These are phyloP conservation scores for Fusarium sublunatum DNA, from an alignment of 2,329 filamentous ascomycete genomes.

Conservation along the genomic window DNA sequence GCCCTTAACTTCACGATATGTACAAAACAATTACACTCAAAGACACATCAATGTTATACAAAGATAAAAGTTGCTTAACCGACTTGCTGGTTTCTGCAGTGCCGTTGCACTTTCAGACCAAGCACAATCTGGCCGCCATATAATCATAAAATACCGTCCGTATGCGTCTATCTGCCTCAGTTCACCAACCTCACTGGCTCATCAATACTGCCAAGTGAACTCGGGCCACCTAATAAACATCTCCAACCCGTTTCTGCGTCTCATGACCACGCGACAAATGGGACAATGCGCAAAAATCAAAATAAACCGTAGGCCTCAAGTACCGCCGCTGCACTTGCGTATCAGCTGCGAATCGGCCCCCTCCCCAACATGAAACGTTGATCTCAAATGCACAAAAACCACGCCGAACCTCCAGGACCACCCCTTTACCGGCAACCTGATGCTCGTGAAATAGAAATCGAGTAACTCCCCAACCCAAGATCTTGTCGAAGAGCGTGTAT, in stretches of 20 bases:
- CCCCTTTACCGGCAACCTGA: constrained; percentile 40
- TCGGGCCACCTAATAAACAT: constrained; percentile 10
- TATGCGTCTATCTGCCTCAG: constrained; percentile 35
- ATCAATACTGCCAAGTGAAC: constrained; percentile 7
- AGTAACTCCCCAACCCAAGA: constrained; percentile 39
- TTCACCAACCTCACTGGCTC: constrained; percentile 15
- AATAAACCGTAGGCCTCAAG: constrained; percentile 1
- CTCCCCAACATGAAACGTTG: constrained; percentile 11
- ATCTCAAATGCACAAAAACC: constrained; percentile 38
- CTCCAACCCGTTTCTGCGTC: constrained; percentile 1
- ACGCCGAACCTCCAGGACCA: constrained; percentile 37
- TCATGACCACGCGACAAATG: neutral
- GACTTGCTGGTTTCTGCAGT: constrained; percentile 3
- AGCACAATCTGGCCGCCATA: constrained; percentile 21
- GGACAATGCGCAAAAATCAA: constrained; percentile 7
- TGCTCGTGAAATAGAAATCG: constrained; percentile 41
- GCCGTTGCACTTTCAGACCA: constrained; percentile 9
- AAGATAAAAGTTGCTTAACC: constrained; percentile 3
- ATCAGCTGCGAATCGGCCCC: neutral
- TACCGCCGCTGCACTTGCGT: constrained; percentile 1
- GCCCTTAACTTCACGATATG: neutral
- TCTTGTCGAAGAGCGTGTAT: constrained; percentile 42
- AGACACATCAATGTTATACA: neutral
- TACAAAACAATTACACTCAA: neutral
- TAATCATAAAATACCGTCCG: constrained; percentile 31